Evolutionary conservation across 2,329 filamentous ascomycete genomes (phyloP).

Genomic region (Pseudogymnoascus sp.): DNA sequence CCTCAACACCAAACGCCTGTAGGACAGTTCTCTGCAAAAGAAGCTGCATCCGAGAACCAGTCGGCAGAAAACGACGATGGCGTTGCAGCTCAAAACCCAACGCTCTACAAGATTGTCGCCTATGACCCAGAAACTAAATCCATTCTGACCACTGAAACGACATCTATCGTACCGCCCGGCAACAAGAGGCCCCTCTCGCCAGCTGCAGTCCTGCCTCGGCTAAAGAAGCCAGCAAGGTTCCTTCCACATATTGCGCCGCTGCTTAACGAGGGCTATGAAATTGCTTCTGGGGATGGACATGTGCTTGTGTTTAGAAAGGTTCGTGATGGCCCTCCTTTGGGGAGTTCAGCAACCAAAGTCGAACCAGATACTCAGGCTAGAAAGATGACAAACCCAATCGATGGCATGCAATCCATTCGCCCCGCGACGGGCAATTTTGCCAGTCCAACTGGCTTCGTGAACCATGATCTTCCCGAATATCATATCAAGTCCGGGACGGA

Average conservation of each 20-base stretch:
- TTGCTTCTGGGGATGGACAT: conserved; percentile 55
- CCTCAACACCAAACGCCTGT: conserved; percentile 24
- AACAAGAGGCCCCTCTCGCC: conserved; percentile 45
- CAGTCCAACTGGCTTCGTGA: conserved; percentile 59
- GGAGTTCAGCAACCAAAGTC: conserved; percentile 38
- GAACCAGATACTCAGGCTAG: conserved; percentile 47
- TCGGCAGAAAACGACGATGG: background rate
- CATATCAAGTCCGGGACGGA: conserved; percentile 39
- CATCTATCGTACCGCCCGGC: conserved; percentile 43
- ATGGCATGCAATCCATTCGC: conserved; percentile 31
- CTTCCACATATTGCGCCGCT: conserved; percentile 55
- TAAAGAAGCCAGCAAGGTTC: conserved; percentile 59
- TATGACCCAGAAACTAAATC: conserved; percentile 54
- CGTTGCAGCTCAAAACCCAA: conserved; percentile 16
- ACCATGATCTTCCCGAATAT: conserved; percentile 43
- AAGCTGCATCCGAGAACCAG: background rate
- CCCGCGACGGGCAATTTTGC: conserved; percentile 51
- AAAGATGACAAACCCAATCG: conserved; percentile 46
- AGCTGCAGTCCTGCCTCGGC: conserved; percentile 50
- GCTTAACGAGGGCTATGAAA: conserved; percentile 57
- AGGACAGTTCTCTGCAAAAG: background rate
- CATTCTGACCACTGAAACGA: conserved; percentile 54
- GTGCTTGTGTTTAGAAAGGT: conserved; percentile 62
- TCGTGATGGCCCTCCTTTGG: conserved; percentile 25
- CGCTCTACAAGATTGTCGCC: conserved; percentile 57